Percentiles rank a stretch among this genome's conserved stretches.
These are phyloP conservation scores for Paramecium octaurelia DNA, from an alignment of 73 alveolate species.

Conservation along the genomic window DNA sequence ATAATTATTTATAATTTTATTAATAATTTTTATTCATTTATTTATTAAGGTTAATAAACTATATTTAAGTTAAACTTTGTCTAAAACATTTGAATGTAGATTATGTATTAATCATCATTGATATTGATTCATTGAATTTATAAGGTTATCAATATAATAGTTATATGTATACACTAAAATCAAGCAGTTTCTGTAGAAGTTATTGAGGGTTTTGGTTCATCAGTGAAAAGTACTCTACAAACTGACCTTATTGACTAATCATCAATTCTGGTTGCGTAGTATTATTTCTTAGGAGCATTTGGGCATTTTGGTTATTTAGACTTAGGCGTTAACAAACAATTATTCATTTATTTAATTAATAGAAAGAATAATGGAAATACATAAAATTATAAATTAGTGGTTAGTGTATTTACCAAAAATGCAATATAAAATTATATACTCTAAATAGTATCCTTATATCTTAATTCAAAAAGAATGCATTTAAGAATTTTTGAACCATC, in stretches of 20 bases:
- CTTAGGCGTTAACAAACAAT: slow-evolving; percentile 35
- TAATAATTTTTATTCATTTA: not conserved
- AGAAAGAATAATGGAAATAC: not conserved
- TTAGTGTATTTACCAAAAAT: not conserved
- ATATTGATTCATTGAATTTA: not conserved
- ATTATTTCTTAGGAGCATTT: slow-evolving; percentile 2
- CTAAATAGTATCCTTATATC: not conserved
- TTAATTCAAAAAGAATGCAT: not conserved
- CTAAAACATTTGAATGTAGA: not conserved
- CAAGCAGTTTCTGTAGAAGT: not conserved
- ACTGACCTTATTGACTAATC: not conserved
- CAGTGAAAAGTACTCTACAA: not conserved
- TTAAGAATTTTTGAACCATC: not conserved
- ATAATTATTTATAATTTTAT: not conserved
- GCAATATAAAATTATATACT: not conserved
- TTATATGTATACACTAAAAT: not conserved
- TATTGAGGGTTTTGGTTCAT: not conserved
- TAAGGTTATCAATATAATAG: not conserved
- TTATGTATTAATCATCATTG: not conserved
- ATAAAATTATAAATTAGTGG: not conserved
- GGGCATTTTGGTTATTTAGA: slow-evolving; percentile 17
- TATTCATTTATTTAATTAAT: slow-evolving; percentile 6
- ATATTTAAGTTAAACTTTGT: not conserved
- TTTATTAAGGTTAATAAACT: not conserved
- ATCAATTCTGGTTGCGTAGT: not conserved